Evolutionary conservation across 1,139 yeast species (phyloP), one percentile per base, ranked within the genome.

Genomic region (Yamadazyma conglobata): DNA sequence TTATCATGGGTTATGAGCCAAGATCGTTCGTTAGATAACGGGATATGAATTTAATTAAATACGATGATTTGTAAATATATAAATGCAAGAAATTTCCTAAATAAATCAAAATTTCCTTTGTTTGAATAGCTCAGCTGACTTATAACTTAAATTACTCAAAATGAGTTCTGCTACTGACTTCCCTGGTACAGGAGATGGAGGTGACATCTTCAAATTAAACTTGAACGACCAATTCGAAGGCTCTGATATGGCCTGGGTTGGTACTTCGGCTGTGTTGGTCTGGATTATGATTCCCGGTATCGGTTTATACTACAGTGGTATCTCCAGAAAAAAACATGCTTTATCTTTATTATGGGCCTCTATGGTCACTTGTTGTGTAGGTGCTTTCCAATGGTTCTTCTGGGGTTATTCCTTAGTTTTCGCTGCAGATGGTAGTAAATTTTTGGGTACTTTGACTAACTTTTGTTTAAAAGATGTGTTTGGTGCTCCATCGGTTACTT

Each of bases 241-340:
- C 25, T 89, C 81, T 39, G 87, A 87, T 56, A 82, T 86, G 89
- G 87, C 78, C 12, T 89, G 96, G 95, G 73, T 89, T 38, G 88
- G 83, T 56, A 70, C 76, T 9, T 73, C 91, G 8, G 77, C 79
- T 6, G 80, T 74, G 11, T 68, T 88, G 37, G 96, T 88, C 40
- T 87, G 94, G 91, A 77, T 88, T 48, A 88, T 89, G 96, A 76
- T 82, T 54, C 96, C 96, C 19, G 97, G 97, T 39, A 80, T 89
- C 31, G 97, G 96, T 36, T 64, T 89, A 31, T 66, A 88, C 40
- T 89, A 89, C 60, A 84, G 95, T 19, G 97, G 97, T 44, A 66
- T 88, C 42, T 80, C 95, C 7, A 77, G 97, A 58, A 88, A 88
- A 58, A 86, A 87, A 61, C 96, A 89, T 50, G 95, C 96, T 10